Base-by-base conservation (phyloP, 345 rosid species). In the Ailanthus altissimus region DNA sequence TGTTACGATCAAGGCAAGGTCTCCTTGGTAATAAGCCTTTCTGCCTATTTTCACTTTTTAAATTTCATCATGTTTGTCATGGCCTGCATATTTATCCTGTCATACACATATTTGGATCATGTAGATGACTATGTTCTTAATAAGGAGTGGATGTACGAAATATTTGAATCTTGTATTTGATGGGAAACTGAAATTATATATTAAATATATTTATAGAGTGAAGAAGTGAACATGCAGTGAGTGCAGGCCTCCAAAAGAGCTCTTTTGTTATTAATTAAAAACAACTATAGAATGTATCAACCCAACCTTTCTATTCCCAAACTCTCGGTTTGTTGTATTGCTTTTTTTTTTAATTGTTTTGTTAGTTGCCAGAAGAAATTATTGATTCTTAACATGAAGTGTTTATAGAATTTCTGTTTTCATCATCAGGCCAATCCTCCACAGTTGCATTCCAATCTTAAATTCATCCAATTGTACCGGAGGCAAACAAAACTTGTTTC, bases 1-100 rank as follows among this genome's bases (percentile, higher is more conserved):
- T 81, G 83, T 86, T 77, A 83, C 83, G 59, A 82, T 89, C 85
- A 88, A 86, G 95, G 97, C 89, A 89, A 85, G 86, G 80, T 81
- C 85, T 87, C 80, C 82, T 90, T 83, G 91, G 90, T 89, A 87
- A 87, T 84, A 83, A 76, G 71, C 80, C 80, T 20, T 78, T 76
- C 85, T 62, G 64, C 65, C 79, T 63, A 49, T 53, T 45, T 70
- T 78, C 42, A 64, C 75, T 74, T 51, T 47, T 63, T 40, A 54
- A 63, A 45, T 75, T 70, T 78, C 28, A 12, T 65, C 72, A 11
- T 5, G 3, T 50, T 76, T 56, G 74, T 5, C 20, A 8, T 57
- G 7, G 40, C 56, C 25, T 23, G 7, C n/a, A 54, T 46, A 7
- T 64, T 75, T 32, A 20, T 40, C 72, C 38, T 59, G 23, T 54